Base-by-base conservation (phyloP, 768 basidiomycete species). In the Pulveroboletus ravenelii region DNA sequence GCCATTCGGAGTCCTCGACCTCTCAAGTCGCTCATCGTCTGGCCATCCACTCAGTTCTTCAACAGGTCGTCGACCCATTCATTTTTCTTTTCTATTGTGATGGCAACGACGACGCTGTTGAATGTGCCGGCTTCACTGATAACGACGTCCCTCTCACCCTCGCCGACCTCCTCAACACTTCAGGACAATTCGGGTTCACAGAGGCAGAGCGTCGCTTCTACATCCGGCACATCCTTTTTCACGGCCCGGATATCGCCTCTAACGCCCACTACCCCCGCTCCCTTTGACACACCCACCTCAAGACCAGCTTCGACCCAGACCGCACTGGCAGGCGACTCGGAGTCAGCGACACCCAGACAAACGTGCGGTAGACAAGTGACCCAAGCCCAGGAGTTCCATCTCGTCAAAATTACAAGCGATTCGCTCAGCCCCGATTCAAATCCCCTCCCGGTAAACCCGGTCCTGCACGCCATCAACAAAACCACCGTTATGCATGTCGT, bases 341-440 rank as follows among this genome's bases (percentile, higher is more conserved):
- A 55, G 42, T 45, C 45, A 31, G 45, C 63, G n/a, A 74, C 72
- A 30, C 66, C 72, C 10, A 47, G 70, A 25, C 72, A 70, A 41
- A 54, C 59, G 13, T 59, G 70, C 30, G 61, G 62, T 0, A 66
- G 57, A 48, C 62, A 52, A 43, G 51, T 52, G n/a, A 38, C 52
- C 15, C 61, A 61, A 20, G 49, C 74, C 14, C 76, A 79, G 56
- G 78, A 81, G 53, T 63, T 80, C 14, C 80, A 80, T 56, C 72
- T 82, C 45, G 65, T 82, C 48, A 78, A 77, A 59, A 75, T 83
- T 43, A 75, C 78, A 6, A 68, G 71, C 29, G 78, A 83, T 60
- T 60, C 62, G 12, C 71, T 79, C 49, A 63, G 73, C 51, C 59
- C 78, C 50, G 72, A 74, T 50, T 46, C 74, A 10, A 71, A 72